Percentiles rank a stretch among this genome's conserved stretches.
These are phyloP conservation scores for Aspergillus biplanus DNA, from an alignment of 495 filamentous ascomycete genomes.

Conservation along the genomic window DNA sequence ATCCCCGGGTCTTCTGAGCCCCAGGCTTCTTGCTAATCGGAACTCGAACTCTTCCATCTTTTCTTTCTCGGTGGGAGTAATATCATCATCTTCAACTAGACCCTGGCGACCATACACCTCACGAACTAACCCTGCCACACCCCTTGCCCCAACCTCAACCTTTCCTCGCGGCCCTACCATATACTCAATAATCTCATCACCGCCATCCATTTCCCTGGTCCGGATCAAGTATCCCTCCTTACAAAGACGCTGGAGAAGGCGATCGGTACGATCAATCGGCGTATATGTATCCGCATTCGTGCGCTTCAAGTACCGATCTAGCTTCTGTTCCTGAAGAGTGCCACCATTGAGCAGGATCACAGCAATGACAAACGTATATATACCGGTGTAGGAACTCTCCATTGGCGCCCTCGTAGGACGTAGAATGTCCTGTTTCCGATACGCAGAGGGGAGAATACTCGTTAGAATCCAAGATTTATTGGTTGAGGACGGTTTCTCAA, in stretches of 20 bases:
- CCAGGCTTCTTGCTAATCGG: constrained; percentile 37
- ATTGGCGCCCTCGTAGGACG: constrained; percentile 67
- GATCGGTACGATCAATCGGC: constrained; percentile 75
- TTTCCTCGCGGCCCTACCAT: constrained; percentile 83
- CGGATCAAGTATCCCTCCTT: constrained; percentile 83
- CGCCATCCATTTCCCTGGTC: constrained; percentile 65
- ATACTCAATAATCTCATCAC: constrained; percentile 78
- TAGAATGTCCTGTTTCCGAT: constrained; percentile 67
- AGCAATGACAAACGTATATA: constrained; percentile 79
- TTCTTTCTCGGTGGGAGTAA: constrained; percentile 46
- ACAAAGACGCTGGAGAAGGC: constrained; percentile 71
- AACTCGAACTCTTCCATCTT: constrained; percentile 37
- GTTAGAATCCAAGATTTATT: constrained; percentile 78
- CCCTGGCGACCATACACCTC: constrained; percentile 56
- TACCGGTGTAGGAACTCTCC: constrained; percentile 77
- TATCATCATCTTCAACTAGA: constrained; percentile 39
- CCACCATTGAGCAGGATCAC: constrained; percentile 74
- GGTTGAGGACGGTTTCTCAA: constrained; percentile 47
- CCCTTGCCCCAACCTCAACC: constrained; percentile 76
- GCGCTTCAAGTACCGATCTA: constrained; percentile 72
- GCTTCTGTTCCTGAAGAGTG: constrained; percentile 70
- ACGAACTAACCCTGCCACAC: constrained; percentile 70
- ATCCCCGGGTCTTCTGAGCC: constrained; percentile 21
- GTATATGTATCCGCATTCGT: constrained; percentile 78
- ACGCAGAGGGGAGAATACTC: constrained; percentile 66